These are phyloP conservation scores for Sporothrix humicola DNA, from an alignment of 2,329 filamentous ascomycete species.

Conservation along the genomic window DNA sequence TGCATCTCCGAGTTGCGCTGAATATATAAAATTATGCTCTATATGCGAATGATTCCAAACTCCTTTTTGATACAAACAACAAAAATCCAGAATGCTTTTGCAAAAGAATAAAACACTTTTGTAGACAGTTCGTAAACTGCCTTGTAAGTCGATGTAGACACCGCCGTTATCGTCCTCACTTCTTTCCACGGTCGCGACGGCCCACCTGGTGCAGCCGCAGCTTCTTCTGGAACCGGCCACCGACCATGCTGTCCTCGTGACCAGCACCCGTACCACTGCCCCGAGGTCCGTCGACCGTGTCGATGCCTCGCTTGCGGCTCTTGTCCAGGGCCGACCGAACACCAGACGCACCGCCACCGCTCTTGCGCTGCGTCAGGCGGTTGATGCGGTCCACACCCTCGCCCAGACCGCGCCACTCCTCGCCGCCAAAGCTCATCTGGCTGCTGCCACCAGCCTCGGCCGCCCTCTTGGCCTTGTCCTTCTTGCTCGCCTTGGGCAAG, in stretches of 20 bases:
- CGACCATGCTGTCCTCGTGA: constrained; percentile 50
- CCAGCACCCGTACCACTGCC: constrained; percentile 56
- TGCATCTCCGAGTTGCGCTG: not conserved
- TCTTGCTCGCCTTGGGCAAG: constrained; percentile 85
- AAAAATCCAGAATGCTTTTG: not conserved
- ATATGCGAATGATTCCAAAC: constrained; percentile 21
- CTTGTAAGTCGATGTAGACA: not conserved
- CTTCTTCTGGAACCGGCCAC: constrained; percentile 75
- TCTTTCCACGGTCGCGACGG: constrained; percentile 53
- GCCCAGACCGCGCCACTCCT: constrained; percentile 88
- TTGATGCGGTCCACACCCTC: constrained; percentile 88
- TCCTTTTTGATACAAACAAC: not conserved
- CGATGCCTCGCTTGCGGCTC: constrained; percentile 79
- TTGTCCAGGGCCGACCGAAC: constrained; percentile 73
- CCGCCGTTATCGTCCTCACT: constrained; percentile 14
- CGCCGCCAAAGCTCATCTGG: constrained; percentile 79
- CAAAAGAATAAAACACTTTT: too few species aligned
- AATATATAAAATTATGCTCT: constrained; percentile 23
- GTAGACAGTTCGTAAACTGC: not conserved
- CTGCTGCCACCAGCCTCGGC: constrained; percentile 55
- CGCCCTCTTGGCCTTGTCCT: constrained; percentile 74
- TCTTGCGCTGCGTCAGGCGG: constrained; percentile 74
- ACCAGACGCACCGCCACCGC: constrained; percentile 55
- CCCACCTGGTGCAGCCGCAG: constrained; percentile 61
- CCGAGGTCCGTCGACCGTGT: constrained; percentile 71